Percentiles rank a stretch among this genome's conserved stretches.
Conservation (phyloP, 1,284 basidiomycete species). For the Ceratobasidium papillatum region DNA sequence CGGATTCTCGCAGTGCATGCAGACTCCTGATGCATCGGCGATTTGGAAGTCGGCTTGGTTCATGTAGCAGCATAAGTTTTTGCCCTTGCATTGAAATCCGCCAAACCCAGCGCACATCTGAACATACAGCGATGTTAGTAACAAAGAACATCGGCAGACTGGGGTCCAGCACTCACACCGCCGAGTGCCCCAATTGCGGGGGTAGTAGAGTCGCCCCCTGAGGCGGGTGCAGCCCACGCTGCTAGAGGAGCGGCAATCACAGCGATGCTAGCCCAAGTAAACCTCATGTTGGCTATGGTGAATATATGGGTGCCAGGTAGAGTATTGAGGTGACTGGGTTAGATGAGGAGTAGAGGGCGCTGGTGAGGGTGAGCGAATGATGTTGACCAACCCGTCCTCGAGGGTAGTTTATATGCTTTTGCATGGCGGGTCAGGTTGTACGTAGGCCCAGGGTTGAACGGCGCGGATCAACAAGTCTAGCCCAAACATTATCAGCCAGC, state of each 20-base stretch:
- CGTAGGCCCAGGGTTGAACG: not conserved
- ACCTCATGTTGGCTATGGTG: not conserved
- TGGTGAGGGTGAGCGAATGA: not conserved
- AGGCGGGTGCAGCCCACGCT: not conserved
- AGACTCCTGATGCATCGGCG: constrained; percentile 1
- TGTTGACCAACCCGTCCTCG: not conserved
- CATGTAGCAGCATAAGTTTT: not conserved
- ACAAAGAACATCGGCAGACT: not conserved
- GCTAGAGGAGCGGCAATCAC: not conserved
- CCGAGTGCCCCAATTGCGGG: not conserved
- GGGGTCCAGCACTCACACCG: not conserved
- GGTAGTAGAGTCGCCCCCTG: not conserved
- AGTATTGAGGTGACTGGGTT: not conserved
- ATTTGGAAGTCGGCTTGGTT: not conserved
- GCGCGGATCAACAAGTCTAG: not conserved
- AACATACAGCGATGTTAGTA: not conserved
- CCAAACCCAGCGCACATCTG: not conserved
- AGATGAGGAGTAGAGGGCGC: not conserved
- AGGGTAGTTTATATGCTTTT: not conserved
- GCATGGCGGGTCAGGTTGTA: not conserved
- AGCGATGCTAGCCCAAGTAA: not conserved
- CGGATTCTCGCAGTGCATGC: not conserved
- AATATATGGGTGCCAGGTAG: not conserved
- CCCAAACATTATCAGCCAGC: not conserved
- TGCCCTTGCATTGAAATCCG: not conserved